Conservation (phyloP, 768 basidiomycete species). For the Cyathus striatus region DNA sequence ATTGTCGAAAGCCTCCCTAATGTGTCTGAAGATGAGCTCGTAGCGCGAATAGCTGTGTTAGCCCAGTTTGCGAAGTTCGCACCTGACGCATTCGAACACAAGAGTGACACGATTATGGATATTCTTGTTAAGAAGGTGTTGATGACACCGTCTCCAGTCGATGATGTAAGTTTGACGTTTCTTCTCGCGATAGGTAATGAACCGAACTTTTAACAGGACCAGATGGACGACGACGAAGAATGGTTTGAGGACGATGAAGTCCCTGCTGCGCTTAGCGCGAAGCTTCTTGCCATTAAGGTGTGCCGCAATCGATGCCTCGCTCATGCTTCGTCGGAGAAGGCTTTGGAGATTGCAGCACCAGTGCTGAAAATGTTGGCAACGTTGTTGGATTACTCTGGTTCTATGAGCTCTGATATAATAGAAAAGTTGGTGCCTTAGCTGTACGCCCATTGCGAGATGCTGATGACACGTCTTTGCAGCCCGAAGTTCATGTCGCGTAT, state of each 20-base stretch:
- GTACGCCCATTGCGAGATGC: not conserved
- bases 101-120: slow-evolving; percentile 67
- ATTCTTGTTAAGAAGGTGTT: slow-evolving; percentile 70
- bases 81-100: slow-evolving; percentile 71
- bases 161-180: slow-evolving; percentile 38
- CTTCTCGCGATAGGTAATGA: not conserved
- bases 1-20: slow-evolving; percentile 50
- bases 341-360: slow-evolving; percentile 65
- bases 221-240: slow-evolving; percentile 60
- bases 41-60: slow-evolving; percentile 67
- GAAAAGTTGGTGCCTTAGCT: slow-evolving; percentile 38
- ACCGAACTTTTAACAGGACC: slow-evolving; percentile 32
- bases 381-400: slow-evolving; percentile 66
- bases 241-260: slow-evolving; percentile 75
- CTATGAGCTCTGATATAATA: slow-evolving; percentile 36
- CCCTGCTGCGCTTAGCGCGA: slow-evolving; percentile 54
- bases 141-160: slow-evolving; percentile 45
- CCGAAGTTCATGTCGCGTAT: slow-evolving; percentile 68
- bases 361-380: slow-evolving; percentile 72
- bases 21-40: slow-evolving; percentile 44
- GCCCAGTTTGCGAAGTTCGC: slow-evolving; percentile 67
- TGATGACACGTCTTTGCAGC: slow-evolving; percentile 25
- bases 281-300: slow-evolving; percentile 74
- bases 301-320: slow-evolving; percentile 77
- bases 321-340: slow-evolving; percentile 51